Base-by-base conservation (phyloP, 1,284 basidiomycete genomes). In the Ganoderma boninense region DNA sequence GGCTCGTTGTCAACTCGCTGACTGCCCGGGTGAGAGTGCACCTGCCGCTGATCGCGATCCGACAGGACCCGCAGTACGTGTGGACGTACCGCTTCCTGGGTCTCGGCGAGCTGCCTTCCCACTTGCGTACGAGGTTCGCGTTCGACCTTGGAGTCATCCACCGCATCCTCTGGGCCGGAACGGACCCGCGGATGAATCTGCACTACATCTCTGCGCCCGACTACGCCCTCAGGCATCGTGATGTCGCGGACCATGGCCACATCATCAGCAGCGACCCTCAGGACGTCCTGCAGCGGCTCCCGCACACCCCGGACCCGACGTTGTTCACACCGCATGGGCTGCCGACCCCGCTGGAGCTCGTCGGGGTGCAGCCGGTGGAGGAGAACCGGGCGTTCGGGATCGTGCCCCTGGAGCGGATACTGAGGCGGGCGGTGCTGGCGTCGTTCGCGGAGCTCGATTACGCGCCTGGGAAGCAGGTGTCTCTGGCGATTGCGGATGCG, bases 11-110 rank as follows among this genome's bases (percentile, higher is more conserved):
- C 54, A 69, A 69, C 42, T 69, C 67, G 35, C 68, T 82, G 49
- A 64, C 77, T 32, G 60, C 62, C 13, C 77, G 77, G 26, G 64
- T 81, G 38, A 57, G 62, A 23, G 16, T 13, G 0, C 75, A 79
- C 56, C 68, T 76, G 6, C 69, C 67, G 2, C 49, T 38, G 14
- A 29, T 74, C 10, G 23, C 44, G 16, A 16, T 43, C 11, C 38
- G 44, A 10, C 23, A 18, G 6, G 59, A 64, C 6, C 66, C 69
- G 7, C 42, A 54, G 18, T 6, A 23, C 32, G 52, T 67, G 26
- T 82, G 81, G 81, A 44, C 75, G n/a, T 75, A 75, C 69, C 77
- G 79, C 43, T 80, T 82, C 73, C 70, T 82, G 23, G 79, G 79
- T 46, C 40, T 76, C 54, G 63, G 42, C 18, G 65, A 54, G 23